phyloP scores from a whole-genome alignment of 176 grass and related monocot species.

The Calamus simplicifolius region DNA sequence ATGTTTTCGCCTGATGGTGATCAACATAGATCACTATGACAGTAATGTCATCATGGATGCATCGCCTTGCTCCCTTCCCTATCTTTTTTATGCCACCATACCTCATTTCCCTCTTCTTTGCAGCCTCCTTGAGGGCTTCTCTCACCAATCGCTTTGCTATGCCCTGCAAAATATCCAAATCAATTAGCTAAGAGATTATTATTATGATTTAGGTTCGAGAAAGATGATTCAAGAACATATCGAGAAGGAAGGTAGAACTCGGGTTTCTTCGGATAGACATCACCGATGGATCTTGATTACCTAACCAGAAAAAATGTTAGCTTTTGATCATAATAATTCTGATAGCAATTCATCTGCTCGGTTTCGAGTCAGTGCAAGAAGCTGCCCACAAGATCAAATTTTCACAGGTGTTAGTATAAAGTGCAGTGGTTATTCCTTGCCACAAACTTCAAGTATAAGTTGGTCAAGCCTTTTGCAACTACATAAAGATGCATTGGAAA shows the following conservation, averaged over 20 bases:
- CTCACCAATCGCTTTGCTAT: slow-evolving; percentile 8
- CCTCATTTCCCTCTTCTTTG: slow-evolving; percentile 3
- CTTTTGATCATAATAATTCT: too few species aligned
- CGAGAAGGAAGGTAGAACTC: background rate
- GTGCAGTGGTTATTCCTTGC: too few species aligned
- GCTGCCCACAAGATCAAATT: too few species aligned
- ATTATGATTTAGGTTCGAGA: too few species aligned
- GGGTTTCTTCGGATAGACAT: slow-evolving; percentile 12
- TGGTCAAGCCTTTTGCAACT: too few species aligned
- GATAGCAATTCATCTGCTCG: too few species aligned
- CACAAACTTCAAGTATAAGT: too few species aligned
- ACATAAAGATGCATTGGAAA: too few species aligned
- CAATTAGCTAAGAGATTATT: background rate
- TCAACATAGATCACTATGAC: slow-evolving; percentile 17
- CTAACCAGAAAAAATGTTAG: slow-evolving; percentile 1
- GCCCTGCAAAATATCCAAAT: slow-evolving; percentile 2
- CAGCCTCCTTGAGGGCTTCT: slow-evolving; percentile 2
- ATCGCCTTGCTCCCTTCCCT: slow-evolving; percentile 5
- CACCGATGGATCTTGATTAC: slow-evolving; percentile 13
- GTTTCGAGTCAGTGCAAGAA: too few species aligned
- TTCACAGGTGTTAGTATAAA: too few species aligned
- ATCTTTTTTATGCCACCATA: slow-evolving; percentile 2
- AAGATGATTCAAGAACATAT: too few species aligned
- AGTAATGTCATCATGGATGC: slow-evolving; percentile 8
- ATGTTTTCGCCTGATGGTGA: background rate